Base-by-base conservation (phyloP, 2,329 filamentous ascomycete species). In the Dactylonectria estremocensis region DNA sequence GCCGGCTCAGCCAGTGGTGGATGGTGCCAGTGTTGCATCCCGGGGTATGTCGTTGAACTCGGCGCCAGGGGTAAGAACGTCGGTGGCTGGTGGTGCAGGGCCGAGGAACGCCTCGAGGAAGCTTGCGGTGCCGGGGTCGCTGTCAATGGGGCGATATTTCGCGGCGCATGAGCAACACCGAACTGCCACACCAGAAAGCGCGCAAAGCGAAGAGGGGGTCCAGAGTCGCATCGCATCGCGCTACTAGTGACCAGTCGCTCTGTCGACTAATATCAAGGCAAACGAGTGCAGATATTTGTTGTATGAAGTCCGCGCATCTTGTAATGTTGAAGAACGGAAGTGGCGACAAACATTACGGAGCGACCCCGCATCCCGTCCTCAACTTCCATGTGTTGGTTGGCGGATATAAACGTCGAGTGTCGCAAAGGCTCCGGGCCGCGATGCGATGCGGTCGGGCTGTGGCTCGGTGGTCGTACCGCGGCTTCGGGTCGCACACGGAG, bases 401-500 rank as follows among this genome's bases (percentile, higher is more conserved):
- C 16, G 37, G 22, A 28, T 43, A 20, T 46, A 31, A 16, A 57
- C 18, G 53, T 48, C 52, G 46, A 33, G 18, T 24, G 20, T 66
- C 33, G 48, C n/a, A 20, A 48, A 33, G 59, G 53, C 31, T 45
- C 33, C 53, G 54, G 22, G 53, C 48, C 28, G 54, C 57, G 43
- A 68, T 63, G 63, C 22, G 22, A 22, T 45, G 55, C 67, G 45
- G 55, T 69, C 43, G 35, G 49, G 33, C 16, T 46, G 49, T 48
- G 54, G 18, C 61, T 73, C 65, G 62, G 68, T 46, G 18, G 46
- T 55, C 63, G 58, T 56, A 60, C 66, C 69, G 67, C 46, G 37
- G 54, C 58, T 20, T 72, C 74, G 68, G 69, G 74, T 76, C 69
- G 72, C 68, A 76, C 74, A 75, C 69, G 68, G 67, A 68, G 45